Base-by-base conservation (phyloP, 78 protist species). In the Emiliania huxleyi region DNA sequence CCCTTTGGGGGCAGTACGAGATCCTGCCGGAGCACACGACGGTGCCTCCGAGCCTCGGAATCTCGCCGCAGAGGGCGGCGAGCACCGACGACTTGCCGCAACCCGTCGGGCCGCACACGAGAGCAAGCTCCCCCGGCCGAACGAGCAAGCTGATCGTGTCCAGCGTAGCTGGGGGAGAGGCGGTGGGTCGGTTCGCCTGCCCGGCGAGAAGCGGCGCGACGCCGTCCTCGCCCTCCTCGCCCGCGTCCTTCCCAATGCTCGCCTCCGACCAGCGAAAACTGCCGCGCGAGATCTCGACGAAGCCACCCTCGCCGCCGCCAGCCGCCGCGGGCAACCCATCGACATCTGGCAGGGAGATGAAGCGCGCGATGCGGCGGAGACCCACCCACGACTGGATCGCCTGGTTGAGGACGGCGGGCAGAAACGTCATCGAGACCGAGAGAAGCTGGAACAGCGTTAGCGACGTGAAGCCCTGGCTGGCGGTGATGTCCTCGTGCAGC, bases 51-150 rank as follows among this genome's bases (percentile, higher is more conserved):
- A 33, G 25, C 84, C 92, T 52, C 8, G 48, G 46, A 49, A 98
- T 91, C 44, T 97, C 98, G 42, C 98, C 98, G 12, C 95, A 93
- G 5, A 97, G 26, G 21, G 98, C 95, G 23, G 69, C 6, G n/a
- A 96, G 52, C 21, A 98, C 92, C 2, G 96, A 83, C 37, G 97
- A 91, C 95, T 98, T 98, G 87, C 99, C 88, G 38, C 55, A 43
- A 11, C 88, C 88, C 35, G 22, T 19, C 15, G 91, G 91, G 25
- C 96, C 98, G 23, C 38, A 12, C 19, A 96, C n/a, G 26, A 35
- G 19, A 26, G 21, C 45, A 1, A 75, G 45, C 69, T 35, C 26
- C 12, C 94, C 94, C 23, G 15, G 87, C 46, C 21, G 38, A 18
- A 38, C 37, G n/a, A 37, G 48, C 56, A 38, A 33, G 26, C 26